Conservation (phyloP, 1,139 yeast species). For the Scheffersomyces titani region DNA sequence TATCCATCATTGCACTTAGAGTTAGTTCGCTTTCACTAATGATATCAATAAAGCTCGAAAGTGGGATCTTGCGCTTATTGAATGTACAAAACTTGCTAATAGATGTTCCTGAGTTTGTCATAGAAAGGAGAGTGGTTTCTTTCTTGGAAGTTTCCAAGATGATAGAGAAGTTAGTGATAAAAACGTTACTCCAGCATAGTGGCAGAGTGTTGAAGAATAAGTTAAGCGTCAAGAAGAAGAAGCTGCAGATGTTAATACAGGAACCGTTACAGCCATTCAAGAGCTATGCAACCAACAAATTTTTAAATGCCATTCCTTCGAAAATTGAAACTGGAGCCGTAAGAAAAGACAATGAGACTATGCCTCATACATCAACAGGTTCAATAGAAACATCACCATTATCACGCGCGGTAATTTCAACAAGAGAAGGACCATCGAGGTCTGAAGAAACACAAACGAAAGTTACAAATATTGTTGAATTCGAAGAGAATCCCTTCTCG, state of each 20-base stretch:
- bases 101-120: constrained; percentile 52
- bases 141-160: constrained; percentile 53
- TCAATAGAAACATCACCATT: too few species aligned
- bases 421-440: not conserved
- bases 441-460: not conserved
- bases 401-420: not conserved
- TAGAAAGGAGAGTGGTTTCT: constrained; percentile 53
- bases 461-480: not conserved
- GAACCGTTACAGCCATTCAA: constrained; percentile 27
- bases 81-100: constrained; percentile 63
- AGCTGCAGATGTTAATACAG: constrained; percentile 12
- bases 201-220: constrained; percentile 63
- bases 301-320: too few species aligned
- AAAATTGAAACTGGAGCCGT: too few species aligned
- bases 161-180: constrained; percentile 52
- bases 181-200: constrained; percentile 55
- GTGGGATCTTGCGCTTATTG: constrained; percentile 55
- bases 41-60: constrained; percentile 58
- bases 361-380: too few species aligned
- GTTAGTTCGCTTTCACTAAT: constrained; percentile 49
- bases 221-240: constrained; percentile 28
- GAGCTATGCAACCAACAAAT: constrained; percentile 26
- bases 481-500: not conserved
- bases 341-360: too few species aligned
- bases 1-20: constrained; percentile 53